Evolutionary conservation across 1,284 basidiomycete species (phyloP), one percentile per base, ranked within the genome.

Genomic region (Entoloma clypeatum): DNA sequence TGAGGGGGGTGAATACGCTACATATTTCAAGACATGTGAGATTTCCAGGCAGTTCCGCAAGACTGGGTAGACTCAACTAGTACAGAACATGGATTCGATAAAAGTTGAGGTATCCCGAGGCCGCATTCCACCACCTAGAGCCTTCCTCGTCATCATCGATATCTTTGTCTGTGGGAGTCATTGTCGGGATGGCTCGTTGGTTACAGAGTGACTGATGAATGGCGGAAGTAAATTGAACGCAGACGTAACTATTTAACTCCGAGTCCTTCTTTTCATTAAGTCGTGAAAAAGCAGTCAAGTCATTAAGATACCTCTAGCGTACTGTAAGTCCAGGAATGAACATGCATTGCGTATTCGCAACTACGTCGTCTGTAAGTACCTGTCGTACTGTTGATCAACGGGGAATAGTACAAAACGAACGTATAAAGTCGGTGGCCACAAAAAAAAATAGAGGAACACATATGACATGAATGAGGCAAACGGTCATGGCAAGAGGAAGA

Each of bases 1-100:
- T 68, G 45, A 92, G 67, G 6, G 87, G 88, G 0, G 77, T 79
- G 55, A 90, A 77, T 8, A 79, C 80, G 57, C 88, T 92, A 59
- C 34, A 39, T 25, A 36, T 37, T 28, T 19, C 35, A 47, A 16
- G 25, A 47, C 45, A 47, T 33, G n/a, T 30, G 32, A 44, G 23
- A 38, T 34, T 27, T 13, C 43, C 25, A 35, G 1, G 37, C n/a
- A n/a, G n/a, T 24, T 7, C 18, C 10, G 27, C 40, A 34, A 13
- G 17, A 23, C 24, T 21, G 14, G 23, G 36, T 23, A 24, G 5
- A 55, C 67, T 43, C 39, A n/a, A 68, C 67, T 68, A 68, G 43
- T 61, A 61, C 44, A 68, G 53, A 34, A 66, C 58, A 52, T 85
- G 82, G 31, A 81, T 56, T 9, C 84, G 72, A 53, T 76, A 86